Base-by-base conservation (phyloP, 257 asterid genomes). In the Ophiorrhiza pumila region DNA sequence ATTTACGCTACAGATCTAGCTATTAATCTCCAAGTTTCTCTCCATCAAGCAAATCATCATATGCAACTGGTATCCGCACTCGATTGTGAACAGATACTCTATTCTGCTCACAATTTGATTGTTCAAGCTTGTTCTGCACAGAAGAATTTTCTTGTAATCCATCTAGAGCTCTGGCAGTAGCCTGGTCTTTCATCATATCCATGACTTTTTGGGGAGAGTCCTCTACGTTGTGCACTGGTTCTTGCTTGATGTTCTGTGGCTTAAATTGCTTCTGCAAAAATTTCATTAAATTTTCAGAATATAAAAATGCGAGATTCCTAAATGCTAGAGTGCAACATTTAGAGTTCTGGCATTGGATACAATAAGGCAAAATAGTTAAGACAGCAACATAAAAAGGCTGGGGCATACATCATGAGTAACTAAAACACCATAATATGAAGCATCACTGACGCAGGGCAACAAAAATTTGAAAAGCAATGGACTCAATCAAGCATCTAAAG, bases 231-330 rank as follows among this genome's bases (percentile, higher is more conserved):
- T 56, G 80, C 65, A 58, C 50, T 1, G 77, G 69, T 58, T 69
- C 86, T 82, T 64, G 84, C 60, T 78, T 80, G 73, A 41, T 53
- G 35, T 67, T 76, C 27, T 65, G 69, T 68, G 85, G 86, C 81
- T 77, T 86, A 75, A 91, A 85, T 68, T 94, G 96, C 86, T 91
- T 90, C 97, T 94, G 96, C 84, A 88, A 71, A 27, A 77, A 65
- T 49, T 34, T 25, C 8, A 20, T 52, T 18, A 7, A 15, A 25
- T 31, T 27, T 69, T 15, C 37, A 60, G 35, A 68, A 31, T 53
- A 35, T 5, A 17, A 10, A 27, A 25, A 14, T 5, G 5, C 5
- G 14, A 27, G 14, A 74, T 1, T 34, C 47, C 35, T 71, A 57
- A 61, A 63, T 20, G 29, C 1, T 58, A 12, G 22, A n/a, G 18